A percentile compares a stretch with the other conserved stretches of the same genome.
Evolutionary conservation across 192 early-diverging fungal genomes (phyloP).

Genomic region (Anaeromyces robustus): DNA sequence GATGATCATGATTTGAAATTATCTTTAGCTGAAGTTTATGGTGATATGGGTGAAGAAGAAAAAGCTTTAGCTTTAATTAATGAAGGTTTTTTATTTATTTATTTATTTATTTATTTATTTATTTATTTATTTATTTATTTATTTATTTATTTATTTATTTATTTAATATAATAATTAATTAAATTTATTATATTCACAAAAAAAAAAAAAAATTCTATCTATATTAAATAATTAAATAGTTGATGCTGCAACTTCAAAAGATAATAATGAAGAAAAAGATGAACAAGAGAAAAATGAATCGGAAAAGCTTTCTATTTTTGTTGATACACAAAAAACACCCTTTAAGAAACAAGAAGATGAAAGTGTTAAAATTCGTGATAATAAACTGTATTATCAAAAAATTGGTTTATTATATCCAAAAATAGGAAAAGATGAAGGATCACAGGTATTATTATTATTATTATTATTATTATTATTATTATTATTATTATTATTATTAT

Average conservation of each 20-base stretch:
- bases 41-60: slow-evolving; percentile 44
- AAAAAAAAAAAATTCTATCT: no score
- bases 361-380: neutral
- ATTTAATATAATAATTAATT: no score
- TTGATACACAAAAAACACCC: neutral
- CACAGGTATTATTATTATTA: neutral
- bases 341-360: neutral
- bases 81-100: slow-evolving; percentile 1
- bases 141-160: no score
- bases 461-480: neutral
- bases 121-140: no score
- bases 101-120: neutral
- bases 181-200: no score
- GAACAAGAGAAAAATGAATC: neutral
- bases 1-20: slow-evolving; percentile 46
- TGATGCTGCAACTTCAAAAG: neutral
- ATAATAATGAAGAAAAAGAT: neutral
- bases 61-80: slow-evolving; percentile 9
- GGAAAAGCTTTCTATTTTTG: neutral
- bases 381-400: neutral
- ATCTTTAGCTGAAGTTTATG: slow-evolving; percentile 53
- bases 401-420: neutral
- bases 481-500: no score
- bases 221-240: neutral
- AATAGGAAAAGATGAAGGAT: neutral